Conservation (phyloP, 2,329 filamentous ascomycete genomes). For the Plectosphaerella sp. region DNA sequence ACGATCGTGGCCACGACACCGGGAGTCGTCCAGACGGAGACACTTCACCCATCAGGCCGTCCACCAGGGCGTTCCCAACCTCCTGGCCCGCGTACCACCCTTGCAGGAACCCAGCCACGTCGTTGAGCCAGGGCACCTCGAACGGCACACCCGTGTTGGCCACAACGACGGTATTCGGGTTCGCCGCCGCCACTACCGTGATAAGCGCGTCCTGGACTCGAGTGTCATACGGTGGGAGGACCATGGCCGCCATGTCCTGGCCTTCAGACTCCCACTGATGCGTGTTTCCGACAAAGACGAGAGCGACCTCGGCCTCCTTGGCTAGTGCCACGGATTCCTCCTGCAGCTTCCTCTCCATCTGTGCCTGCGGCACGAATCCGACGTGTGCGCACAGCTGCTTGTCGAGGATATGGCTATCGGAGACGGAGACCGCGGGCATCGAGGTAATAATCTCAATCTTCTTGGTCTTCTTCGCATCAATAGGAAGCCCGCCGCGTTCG, state of each 20-base stretch:
- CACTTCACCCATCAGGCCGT: constrained; percentile 58
- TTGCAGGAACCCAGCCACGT: constrained; percentile 59
- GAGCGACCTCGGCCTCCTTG: constrained; percentile 53
- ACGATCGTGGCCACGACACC: constrained; percentile 43
- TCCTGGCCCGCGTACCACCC: constrained; percentile 77
- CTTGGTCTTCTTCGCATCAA: constrained; percentile 57
- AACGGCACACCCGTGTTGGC: constrained; percentile 60
- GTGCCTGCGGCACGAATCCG: constrained; percentile 18
- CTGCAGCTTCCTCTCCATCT: constrained; percentile 12
- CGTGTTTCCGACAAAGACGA: constrained; percentile 46
- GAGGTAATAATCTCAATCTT: constrained; percentile 48
- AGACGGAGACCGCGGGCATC: constrained; percentile 13
- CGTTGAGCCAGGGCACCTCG: constrained; percentile 48
- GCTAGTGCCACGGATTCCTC: constrained; percentile 55
- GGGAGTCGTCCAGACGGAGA: constrained; percentile 39
- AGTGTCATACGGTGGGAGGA: constrained; percentile 49
- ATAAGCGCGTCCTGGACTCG: constrained; percentile 54
- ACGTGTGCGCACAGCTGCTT: constrained; percentile 9
- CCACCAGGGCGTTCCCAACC: constrained; percentile 61
- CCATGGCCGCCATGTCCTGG: constrained; percentile 63
- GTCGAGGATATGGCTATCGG: constrained; percentile 4
- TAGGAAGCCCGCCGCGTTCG: constrained; percentile 55
- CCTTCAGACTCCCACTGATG: constrained; percentile 63
- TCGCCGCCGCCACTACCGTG: constrained; percentile 48
- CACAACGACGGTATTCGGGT: constrained; percentile 56